Evolutionary conservation across 1,284 basidiomycete species (phyloP), one percentile per base, ranked within the genome.

Genomic region (Ceratobasidium sp.): DNA sequence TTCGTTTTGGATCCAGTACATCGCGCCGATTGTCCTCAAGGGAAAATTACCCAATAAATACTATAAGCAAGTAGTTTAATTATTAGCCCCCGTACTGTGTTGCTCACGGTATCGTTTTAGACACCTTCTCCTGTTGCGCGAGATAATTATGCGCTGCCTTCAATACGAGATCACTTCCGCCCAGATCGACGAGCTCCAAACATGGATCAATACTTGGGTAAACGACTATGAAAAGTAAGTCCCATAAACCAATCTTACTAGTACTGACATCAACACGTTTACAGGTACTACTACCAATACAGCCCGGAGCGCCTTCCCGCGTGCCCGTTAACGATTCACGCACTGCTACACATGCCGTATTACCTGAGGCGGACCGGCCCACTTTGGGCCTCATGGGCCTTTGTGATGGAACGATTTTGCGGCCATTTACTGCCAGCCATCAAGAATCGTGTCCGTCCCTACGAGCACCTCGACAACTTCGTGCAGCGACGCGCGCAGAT

Each of bases 311-410:
- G 84, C 0, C 54, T 88, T 0, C 78, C 85, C 0, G 75, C 83
- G 0, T 88, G 87, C 77, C 83, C 85, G 0, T 30, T 87, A 0
- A 87, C 85, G 0, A 81, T 88, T 12, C 87, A 89, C 80, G 81
- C 82, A 0, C 82, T 87, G 0, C 81, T 87, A 6, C 86, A 87
- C 76, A 83, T 87, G 54, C 83, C 84, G 0, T 81, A 82, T 48
- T 80, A 80, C 64, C 86, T 87, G 48, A 69, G 81, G 55, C 73
- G 65, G 2, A 80, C 77, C 6, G 85, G 87, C 0, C 66, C 50
- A 33, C 48, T 44, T 3, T 68, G 66, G 66, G 33, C 23, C 14
- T 68, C 66, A 4, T 68, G 66, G 66, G 48, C 66, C 1, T 68
- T 68, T 23, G 48, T 68, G 1, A 68, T 68, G 66, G 66, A 54